Conservation (phyloP, 352 stramenopile species). For the Phytophthora citricola region DNA sequence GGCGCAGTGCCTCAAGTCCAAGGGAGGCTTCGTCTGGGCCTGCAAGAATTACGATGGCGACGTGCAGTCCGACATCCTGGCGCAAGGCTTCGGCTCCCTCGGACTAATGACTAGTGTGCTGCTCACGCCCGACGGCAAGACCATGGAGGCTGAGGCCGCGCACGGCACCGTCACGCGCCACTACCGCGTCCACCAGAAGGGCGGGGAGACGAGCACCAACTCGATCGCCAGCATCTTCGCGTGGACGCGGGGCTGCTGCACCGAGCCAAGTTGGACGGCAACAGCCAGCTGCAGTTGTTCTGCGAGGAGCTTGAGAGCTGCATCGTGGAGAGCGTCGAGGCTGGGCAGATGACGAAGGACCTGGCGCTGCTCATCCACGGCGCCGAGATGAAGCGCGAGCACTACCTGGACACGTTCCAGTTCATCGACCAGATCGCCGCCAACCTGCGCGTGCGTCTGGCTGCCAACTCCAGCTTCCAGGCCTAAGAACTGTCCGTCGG, state of each 20-base stretch:
- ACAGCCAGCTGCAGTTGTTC: conserved; percentile 78
- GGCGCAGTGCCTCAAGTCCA: conserved; percentile 89
- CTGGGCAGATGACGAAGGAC: conserved; percentile 89
- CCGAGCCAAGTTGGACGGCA: conserved; percentile 87
- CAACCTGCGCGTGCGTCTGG: conserved; percentile 53
- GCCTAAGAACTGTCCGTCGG: conserved; percentile 20
- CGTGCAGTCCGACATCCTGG: conserved; percentile 91
- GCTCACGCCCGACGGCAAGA: conserved; percentile 85
- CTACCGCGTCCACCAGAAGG: conserved; percentile 90
- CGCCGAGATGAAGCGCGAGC: conserved; percentile 69
- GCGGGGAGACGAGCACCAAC: conserved; percentile 89
- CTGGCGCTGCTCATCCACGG: conserved; percentile 85
- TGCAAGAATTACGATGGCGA: conserved; percentile 94
- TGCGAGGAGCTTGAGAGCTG: conserved; percentile 75
- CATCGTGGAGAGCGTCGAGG: conserved; percentile 87
- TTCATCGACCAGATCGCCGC: conserved; percentile 63
- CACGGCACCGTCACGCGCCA: conserved; percentile 92
- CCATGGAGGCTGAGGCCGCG: conserved; percentile 87
- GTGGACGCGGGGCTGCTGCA: conserved; percentile 86
- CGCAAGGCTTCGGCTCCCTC: conserved; percentile 89
- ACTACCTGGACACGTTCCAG: conserved; percentile 87
- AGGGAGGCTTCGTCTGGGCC: conserved; percentile 90
- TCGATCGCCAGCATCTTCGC: conserved; percentile 91
- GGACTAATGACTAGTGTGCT: conserved; percentile 91
- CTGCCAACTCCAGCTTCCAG: conserved; percentile 46